Conservation (phyloP, 345 rosid genomes). For the Bretschneidera sinensis region DNA sequence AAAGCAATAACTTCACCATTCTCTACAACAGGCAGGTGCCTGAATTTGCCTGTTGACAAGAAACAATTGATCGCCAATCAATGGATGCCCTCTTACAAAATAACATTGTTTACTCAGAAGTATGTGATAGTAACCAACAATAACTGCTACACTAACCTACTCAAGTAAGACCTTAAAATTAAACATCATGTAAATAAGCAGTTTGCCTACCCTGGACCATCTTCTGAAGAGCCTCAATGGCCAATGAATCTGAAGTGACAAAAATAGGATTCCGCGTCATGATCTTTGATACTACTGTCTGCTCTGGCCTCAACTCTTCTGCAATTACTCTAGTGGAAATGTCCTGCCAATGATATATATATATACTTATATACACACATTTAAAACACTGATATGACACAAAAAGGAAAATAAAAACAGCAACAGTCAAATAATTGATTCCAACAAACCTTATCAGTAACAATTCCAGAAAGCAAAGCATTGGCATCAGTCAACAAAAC, state of each 20-base stretch:
- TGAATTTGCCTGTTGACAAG: constrained; percentile 63
- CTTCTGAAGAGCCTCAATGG: constrained; percentile 93
- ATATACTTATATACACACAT: neutral
- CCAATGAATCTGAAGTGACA: constrained; percentile 77
- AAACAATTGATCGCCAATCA: neutral
- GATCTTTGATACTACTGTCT: constrained; percentile 78
- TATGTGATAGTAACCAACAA: neutral
- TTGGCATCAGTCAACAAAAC: constrained; percentile 84
- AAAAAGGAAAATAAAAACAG: neutral
- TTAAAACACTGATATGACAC: neutral
- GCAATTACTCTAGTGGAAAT: constrained; percentile 84
- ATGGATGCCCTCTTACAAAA: neutral
- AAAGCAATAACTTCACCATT: constrained; percentile 96
- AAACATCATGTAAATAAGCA: constrained; percentile 7
- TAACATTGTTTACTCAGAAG: neutral
- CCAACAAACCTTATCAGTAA: constrained; percentile 66
- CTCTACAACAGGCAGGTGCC: constrained; percentile 98
- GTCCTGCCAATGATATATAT: constrained; percentile 36
- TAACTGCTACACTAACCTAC: no score
- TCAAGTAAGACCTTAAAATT: neutral
- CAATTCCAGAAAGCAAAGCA: constrained; percentile 89
- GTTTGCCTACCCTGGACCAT: constrained; percentile 96
- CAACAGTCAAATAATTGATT: neutral
- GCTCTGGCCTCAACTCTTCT: constrained; percentile 88
- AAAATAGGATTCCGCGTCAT: constrained; percentile 94